Evolutionary conservation across 202 grass and related monocot genomes (phyloP), one percentile per base, ranked within the genome.

Genomic region (Zoysia matrella): DNA sequence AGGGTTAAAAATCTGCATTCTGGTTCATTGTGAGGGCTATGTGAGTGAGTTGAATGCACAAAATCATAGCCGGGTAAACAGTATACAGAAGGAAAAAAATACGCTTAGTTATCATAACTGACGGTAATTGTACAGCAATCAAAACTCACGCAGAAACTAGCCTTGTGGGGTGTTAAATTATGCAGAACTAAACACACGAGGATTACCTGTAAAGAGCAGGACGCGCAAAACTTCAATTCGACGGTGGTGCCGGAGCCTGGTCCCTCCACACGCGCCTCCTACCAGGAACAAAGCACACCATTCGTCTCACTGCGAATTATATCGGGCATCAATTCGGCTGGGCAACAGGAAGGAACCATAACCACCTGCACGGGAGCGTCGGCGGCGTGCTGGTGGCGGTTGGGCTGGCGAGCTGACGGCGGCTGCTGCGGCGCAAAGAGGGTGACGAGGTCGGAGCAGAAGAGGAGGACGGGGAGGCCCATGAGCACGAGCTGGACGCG

Each of bases 401-500:
- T 80, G 47, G 77, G 65, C 40, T 74, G 50, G 44, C 74, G 74
- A 0, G 64, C 13, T 36, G 60, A 4, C 47, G 84, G 90, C 10
- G 88, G 22, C 22, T 22, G 90, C 12, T 86, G 82, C 69, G 84
- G 77, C 67, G 87, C 71, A 75, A 99, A 99, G 89, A 96, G 91
- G 53, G 90, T 89, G 45, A 93, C 22, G 22, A 22, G 22, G 22
- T 22, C 22, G 22, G 22, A 22, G 22, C 22, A 22, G 22, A 22
- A 22, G 67, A 99, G 96, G 80, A 94, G 85, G 84, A 99, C 78
- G 39, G 93, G 96, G 65, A 99, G 83, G 52, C 93, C 93, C 49
- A 99, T 62, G 61, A 99, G 91, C 65, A 99, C 80, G 77, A 99
- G 82, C 87, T 92, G 93, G 36, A 90, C 84, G 40, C 93, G 93